Percentiles rank a stretch among this genome's conserved stretches.
phyloP scores from a whole-genome alignment of 2,329 filamentous ascomycete species.

The Aurifilum marmelostoma region DNA sequence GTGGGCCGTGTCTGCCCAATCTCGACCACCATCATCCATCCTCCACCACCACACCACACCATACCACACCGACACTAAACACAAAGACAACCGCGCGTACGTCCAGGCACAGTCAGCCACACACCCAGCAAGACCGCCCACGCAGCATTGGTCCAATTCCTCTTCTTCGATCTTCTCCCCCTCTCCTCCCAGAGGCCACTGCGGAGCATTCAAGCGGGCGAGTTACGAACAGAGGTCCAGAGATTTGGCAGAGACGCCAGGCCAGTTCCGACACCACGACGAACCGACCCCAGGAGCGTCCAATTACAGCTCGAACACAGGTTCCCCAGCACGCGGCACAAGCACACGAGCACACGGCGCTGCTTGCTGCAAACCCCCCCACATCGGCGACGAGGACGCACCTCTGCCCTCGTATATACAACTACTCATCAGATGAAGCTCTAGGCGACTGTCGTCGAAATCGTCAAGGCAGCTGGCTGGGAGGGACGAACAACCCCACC shows the following conservation, averaged over 20 bases:
- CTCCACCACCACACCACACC: background rate
- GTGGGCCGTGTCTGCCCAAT: slow-evolving; percentile 19
- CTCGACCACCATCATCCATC: slow-evolving; percentile 8
- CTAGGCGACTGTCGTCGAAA: background rate
- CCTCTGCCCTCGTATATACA: slow-evolving; percentile 4
- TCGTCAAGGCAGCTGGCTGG: slow-evolving; percentile 5
- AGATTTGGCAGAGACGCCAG: background rate
- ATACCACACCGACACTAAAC: slow-evolving; percentile 4
- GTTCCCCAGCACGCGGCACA: slow-evolving; percentile 21
- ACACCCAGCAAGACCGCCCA: slow-evolving; percentile 18
- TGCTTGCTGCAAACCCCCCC: background rate
- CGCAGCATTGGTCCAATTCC: slow-evolving; percentile 10
- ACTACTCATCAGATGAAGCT: slow-evolving; percentile 16
- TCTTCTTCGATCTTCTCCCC: background rate
- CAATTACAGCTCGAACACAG: slow-evolving; percentile 13
- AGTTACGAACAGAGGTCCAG: background rate
- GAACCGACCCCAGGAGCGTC: slow-evolving; percentile 15
- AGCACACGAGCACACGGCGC: slow-evolving; percentile 14
- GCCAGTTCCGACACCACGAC: slow-evolving; percentile 14
- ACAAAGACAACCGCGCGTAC: slow-evolving; percentile 21
- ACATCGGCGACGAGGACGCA: slow-evolving; percentile 6
- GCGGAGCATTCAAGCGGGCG: background rate
- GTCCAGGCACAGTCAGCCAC: slow-evolving; percentile 3
- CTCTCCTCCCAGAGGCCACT: background rate
- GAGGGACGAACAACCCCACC: background rate